A percentile compares a stretch with the other conserved stretches of the same genome.
Conservation (phyloP, 345 rosid genomes). For the Pelargonium nanum region DNA sequence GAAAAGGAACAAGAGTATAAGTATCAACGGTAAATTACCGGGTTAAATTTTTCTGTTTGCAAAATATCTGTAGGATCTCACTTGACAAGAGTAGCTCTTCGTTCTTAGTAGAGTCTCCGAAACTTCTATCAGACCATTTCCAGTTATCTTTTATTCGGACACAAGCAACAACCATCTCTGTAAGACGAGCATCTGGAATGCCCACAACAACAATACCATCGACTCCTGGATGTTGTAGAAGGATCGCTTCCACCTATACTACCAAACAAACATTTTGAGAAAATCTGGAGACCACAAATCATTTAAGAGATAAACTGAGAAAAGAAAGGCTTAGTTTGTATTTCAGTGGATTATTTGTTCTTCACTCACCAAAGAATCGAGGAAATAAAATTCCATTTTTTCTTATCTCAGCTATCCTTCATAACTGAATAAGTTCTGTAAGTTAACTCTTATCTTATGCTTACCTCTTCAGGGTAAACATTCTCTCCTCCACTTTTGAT, state of each 20-base stretch:
- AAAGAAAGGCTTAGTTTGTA: too few species aligned
- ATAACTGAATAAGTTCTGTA: background rate
- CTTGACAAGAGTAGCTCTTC: slow-evolving; percentile 28
- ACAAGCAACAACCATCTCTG: slow-evolving; percentile 74
- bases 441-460: background rate
- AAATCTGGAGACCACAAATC: background rate
- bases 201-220: slow-evolving; percentile 48
- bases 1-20: background rate
- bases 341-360: too few species aligned
- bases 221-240: slow-evolving; percentile 54
- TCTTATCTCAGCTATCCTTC: background rate
- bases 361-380: too few species aligned
- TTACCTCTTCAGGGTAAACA: slow-evolving; percentile 83
- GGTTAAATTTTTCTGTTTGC: slow-evolving; percentile 46
- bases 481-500: slow-evolving; percentile 88
- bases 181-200: slow-evolving; percentile 42
- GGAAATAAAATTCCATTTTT: too few species aligned
- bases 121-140: slow-evolving; percentile 43
- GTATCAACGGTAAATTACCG: slow-evolving; percentile 22
- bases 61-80: slow-evolving; percentile 35
- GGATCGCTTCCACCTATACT: slow-evolving; percentile 49
- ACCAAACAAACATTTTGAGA: slow-evolving; percentile 6
- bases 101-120: slow-evolving; percentile 1
- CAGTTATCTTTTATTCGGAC: slow-evolving; percentile 43
- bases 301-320: background rate